Evolutionary conservation across 176 grass and related monocot genomes (phyloP).

Genomic region (Carex parvula): DNA sequence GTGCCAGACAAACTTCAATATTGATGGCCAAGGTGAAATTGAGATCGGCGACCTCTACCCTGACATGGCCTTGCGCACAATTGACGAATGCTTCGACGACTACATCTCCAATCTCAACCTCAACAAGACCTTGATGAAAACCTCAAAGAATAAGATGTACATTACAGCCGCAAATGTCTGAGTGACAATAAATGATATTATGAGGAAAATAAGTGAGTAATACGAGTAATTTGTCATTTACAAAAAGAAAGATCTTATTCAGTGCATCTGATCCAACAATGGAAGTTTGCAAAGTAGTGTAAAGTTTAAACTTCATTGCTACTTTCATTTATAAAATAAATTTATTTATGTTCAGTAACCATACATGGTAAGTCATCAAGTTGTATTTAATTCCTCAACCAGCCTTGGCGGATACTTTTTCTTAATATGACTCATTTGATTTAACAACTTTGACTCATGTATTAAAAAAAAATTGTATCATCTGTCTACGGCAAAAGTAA

Average conservation of each 20-base stretch:
- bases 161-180: not conserved
- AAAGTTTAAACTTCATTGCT: no score
- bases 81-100: constrained; percentile 60
- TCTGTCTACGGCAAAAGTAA: no score
- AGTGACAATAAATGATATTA: not conserved
- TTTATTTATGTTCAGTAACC: no score
- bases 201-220: not conserved
- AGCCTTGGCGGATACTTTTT: no score
- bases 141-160: constrained; percentile 1
- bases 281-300: not conserved
- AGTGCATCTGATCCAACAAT: no score
- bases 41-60: constrained; percentile 58
- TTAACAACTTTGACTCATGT: no score
- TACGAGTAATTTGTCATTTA: not conserved
- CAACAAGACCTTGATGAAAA: not conserved
- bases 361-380: no score
- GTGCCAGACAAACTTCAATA: constrained; percentile 50
- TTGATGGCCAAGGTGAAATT: constrained; percentile 39
- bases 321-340: no score
- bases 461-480: no score
- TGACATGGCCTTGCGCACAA: constrained; percentile 39
- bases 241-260: not conserved
- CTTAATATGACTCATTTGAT: no score
- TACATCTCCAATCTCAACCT: constrained; percentile 30
- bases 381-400: no score